Evolutionary conservation across 1,284 basidiomycete species (phyloP).

Genomic region (Mycena sp.): DNA sequence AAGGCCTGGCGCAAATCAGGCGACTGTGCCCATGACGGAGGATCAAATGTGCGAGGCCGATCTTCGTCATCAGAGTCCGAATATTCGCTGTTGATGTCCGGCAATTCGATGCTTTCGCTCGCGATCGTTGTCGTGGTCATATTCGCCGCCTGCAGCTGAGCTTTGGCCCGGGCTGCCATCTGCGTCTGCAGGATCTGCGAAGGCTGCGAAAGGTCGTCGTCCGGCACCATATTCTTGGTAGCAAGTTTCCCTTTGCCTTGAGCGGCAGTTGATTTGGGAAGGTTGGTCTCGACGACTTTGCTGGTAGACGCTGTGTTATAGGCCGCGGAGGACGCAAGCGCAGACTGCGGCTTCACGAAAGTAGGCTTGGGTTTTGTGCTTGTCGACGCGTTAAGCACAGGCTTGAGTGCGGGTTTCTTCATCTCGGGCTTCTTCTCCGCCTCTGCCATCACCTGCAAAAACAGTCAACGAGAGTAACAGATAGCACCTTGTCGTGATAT

Average conservation of each 20-base stretch:
- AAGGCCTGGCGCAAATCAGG: slow-evolving; percentile 84
- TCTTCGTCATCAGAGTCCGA: slow-evolving; percentile 94
- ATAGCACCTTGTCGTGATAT: slow-evolving; percentile 18
- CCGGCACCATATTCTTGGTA: slow-evolving; percentile 41
- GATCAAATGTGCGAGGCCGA: slow-evolving; percentile 74
- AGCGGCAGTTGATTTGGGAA: slow-evolving; percentile 38
- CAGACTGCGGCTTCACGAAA: slow-evolving; percentile 39
- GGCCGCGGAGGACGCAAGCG: slow-evolving; percentile 44
- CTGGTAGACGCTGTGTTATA: slow-evolving; percentile 41
- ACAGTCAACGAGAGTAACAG: slow-evolving; percentile 3
- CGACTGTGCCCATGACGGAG: slow-evolving; percentile 90
- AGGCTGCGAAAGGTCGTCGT: slow-evolving; percentile 65
- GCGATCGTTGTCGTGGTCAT: slow-evolving; percentile 57
- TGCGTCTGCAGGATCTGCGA: slow-evolving; percentile 70
- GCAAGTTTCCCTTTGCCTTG: slow-evolving; percentile 56
- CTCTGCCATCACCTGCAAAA: slow-evolving; percentile 55
- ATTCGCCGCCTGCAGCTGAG: slow-evolving; percentile 71
- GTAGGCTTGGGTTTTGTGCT: slow-evolving; percentile 38
- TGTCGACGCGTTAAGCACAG: slow-evolving; percentile 44
- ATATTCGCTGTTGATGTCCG: slow-evolving; percentile 95
- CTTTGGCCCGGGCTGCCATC: slow-evolving; percentile 74
- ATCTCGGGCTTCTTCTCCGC: slow-evolving; percentile 64
- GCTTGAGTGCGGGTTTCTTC: slow-evolving; percentile 65
- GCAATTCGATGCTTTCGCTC: slow-evolving; percentile 89
- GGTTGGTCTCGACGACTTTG: slow-evolving; percentile 46